Conservation (phyloP, 495 filamentous ascomycete species). For the Penicillium crystallinum region DNA sequence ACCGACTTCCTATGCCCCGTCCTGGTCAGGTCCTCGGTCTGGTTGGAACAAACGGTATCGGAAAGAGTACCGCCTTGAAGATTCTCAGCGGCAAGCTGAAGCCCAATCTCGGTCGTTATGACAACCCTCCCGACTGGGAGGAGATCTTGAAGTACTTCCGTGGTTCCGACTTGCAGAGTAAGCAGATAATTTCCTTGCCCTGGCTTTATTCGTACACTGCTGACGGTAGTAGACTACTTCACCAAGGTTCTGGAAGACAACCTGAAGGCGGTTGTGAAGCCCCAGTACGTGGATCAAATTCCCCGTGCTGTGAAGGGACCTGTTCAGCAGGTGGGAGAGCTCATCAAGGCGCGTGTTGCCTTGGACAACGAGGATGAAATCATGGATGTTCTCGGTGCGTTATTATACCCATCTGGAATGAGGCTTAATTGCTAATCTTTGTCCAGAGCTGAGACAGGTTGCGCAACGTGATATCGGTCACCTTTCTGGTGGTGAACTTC, state of each 20-base stretch:
- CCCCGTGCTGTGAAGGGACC: conserved; percentile 80
- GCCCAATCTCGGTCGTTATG: conserved; percentile 90
- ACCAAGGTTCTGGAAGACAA: conserved; percentile 96
- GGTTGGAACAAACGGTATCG: conserved; percentile 98
- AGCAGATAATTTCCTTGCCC: conserved; percentile 13
- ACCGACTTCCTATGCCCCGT: conserved; percentile 88
- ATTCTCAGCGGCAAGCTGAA: conserved; percentile 97
- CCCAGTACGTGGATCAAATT: conserved; percentile 98
- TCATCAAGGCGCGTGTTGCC: conserved; percentile 68
- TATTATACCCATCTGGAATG: not conserved
- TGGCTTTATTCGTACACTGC: not conserved
- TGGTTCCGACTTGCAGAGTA: conserved; percentile 94
- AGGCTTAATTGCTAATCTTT: conserved; percentile 18
- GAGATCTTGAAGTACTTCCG: conserved; percentile 97
- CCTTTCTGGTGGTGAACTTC: conserved; percentile 94
- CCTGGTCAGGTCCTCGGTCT: conserved; percentile 96
- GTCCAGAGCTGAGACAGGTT: conserved; percentile 75
- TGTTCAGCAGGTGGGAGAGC: conserved; percentile 66
- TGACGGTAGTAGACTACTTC: conserved; percentile 75
- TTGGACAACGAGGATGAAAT: conserved; percentile 82
- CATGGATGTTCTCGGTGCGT: conserved; percentile 68
- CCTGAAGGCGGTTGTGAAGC: conserved; percentile 95
- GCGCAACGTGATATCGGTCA: conserved; percentile 79
- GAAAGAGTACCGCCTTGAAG: conserved; percentile 97
- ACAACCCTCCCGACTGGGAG: conserved; percentile 98